These are phyloP conservation scores for Begonia loranthoides DNA, from an alignment of 306 rosid genomes.

Conservation along the genomic window DNA sequence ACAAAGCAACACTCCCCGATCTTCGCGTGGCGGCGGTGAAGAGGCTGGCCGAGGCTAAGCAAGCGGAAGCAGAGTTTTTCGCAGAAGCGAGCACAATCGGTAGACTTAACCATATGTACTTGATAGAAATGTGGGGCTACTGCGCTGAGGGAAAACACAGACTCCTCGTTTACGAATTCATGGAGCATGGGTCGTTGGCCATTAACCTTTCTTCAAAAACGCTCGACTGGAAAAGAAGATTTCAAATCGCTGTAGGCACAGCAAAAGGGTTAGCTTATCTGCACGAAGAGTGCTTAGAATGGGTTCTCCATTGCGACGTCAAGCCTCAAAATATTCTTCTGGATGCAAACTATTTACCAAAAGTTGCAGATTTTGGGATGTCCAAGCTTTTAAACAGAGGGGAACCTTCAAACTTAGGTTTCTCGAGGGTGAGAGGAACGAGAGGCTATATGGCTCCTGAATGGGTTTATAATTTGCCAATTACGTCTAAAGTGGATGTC, in stretches of 20 bases:
- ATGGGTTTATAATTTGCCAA: constrained; percentile 39
- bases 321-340: constrained; percentile 61
- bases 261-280: constrained; percentile 47
- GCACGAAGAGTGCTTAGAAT: constrained; percentile 62
- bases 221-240: constrained; percentile 34
- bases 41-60: constrained; percentile 21
- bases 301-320: constrained; percentile 68
- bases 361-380: constrained; percentile 58
- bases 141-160: constrained; percentile 42
- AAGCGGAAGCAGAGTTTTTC: constrained; percentile 50
- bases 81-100: constrained; percentile 45
- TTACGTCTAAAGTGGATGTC: constrained; percentile 59
- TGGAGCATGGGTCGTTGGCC: constrained; percentile 37
- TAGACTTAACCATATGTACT: constrained; percentile 45
- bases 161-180: constrained; percentile 40
- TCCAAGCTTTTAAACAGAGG: constrained; percentile 37
- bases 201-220: constrained; percentile 15
- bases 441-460: constrained; percentile 70
- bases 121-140: constrained; percentile 52
- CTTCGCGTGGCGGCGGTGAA: constrained; percentile 28
- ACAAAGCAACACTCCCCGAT: constrained; percentile 31
- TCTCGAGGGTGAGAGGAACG: neutral
- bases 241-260: constrained; percentile 38
- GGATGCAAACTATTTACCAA: constrained; percentile 31
- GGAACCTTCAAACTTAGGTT: constrained; percentile 13